Evolutionary conservation across 1,284 basidiomycete species (phyloP).

Genomic region (Jaminaea rosea): DNA sequence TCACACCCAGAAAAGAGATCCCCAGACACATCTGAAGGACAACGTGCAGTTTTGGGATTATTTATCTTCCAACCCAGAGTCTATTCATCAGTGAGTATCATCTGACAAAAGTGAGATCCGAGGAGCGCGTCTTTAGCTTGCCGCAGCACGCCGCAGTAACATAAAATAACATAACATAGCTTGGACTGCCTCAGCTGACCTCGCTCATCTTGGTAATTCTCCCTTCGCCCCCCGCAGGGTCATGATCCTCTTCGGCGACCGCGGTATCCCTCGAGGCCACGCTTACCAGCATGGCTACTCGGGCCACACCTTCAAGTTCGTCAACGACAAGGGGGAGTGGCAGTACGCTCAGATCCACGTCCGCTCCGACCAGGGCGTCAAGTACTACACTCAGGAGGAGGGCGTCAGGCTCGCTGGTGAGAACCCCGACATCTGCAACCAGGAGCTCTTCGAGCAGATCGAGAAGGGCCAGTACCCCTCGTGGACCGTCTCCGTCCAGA

Average conservation of each 20-base stretch:
- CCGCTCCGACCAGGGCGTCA: constrained; percentile 55
- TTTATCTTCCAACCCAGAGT: constrained; percentile 32
- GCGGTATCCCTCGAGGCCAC: constrained; percentile 76
- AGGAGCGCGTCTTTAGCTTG: no score
- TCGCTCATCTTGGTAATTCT: no score
- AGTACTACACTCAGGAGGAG: constrained; percentile 49
- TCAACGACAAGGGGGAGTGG: constrained; percentile 71
- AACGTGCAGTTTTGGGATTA: constrained; percentile 64
- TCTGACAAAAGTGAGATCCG: no score
- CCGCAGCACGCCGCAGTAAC: no score
- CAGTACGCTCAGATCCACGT: constrained; percentile 71
- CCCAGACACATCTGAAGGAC: constrained; percentile 77
- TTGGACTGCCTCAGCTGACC: background rate
- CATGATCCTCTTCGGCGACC: constrained; percentile 75
- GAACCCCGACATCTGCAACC: constrained; percentile 62
- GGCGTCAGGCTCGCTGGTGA: constrained; percentile 57
- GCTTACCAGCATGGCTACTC: constrained; percentile 65
- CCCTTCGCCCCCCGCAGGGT: no score
- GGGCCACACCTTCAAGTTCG: constrained; percentile 83
- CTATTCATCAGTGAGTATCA: constrained; percentile 13
- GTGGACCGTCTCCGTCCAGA: constrained; percentile 73
- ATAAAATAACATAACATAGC: background rate
- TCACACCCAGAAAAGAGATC: constrained; percentile 86
- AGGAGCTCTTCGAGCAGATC: constrained; percentile 64
- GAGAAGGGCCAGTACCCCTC: constrained; percentile 65